phyloP scores from a whole-genome alignment of 2,329 filamentous ascomycete species.

The Didymella exigua region DNA sequence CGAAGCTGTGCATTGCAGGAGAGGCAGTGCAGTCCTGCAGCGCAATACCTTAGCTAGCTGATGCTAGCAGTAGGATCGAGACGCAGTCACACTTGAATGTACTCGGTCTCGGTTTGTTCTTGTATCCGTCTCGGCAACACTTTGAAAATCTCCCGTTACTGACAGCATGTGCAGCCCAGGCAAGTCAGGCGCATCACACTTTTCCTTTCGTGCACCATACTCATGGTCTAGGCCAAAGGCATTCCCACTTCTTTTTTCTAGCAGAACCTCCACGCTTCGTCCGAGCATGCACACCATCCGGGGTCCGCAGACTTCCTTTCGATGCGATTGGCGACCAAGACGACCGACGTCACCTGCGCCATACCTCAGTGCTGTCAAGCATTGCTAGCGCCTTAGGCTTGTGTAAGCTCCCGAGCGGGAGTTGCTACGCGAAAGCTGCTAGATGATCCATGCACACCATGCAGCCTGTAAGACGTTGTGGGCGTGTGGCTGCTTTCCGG shows the following conservation, averaged over 20 bases:
- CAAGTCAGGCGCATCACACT: background rate
- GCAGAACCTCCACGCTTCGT: conserved; percentile 21
- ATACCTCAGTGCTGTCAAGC: conserved; percentile 27
- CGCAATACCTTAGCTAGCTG: conserved; percentile 8
- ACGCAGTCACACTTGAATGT: conserved; percentile 2
- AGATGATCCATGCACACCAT: conserved; percentile 9
- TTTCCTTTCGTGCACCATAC: background rate
- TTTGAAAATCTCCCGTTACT: background rate
- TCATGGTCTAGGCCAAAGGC: conserved; percentile 5
- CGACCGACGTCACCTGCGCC: conserved; percentile 27
- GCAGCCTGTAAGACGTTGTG: conserved; percentile 3
- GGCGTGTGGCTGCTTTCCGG: conserved; percentile 21
- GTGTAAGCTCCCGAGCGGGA: conserved; percentile 21
- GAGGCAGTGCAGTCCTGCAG: conserved; percentile 9
- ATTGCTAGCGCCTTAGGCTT: conserved; percentile 24
- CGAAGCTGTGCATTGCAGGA: background rate
- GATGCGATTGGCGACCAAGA: conserved; percentile 18
- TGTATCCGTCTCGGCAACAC: conserved; percentile 23
- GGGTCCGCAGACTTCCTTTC: conserved; percentile 17
- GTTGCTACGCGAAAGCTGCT: conserved; percentile 15
- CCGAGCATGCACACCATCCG: conserved; percentile 16
- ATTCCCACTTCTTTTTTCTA: conserved; percentile 7
- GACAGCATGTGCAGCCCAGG: background rate
- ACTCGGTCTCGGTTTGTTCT: conserved; percentile 17
- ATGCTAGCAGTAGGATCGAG: conserved; percentile 6